Conservation (phyloP, 1,284 basidiomycete genomes). For the Sporisorium scitamineum region DNA sequence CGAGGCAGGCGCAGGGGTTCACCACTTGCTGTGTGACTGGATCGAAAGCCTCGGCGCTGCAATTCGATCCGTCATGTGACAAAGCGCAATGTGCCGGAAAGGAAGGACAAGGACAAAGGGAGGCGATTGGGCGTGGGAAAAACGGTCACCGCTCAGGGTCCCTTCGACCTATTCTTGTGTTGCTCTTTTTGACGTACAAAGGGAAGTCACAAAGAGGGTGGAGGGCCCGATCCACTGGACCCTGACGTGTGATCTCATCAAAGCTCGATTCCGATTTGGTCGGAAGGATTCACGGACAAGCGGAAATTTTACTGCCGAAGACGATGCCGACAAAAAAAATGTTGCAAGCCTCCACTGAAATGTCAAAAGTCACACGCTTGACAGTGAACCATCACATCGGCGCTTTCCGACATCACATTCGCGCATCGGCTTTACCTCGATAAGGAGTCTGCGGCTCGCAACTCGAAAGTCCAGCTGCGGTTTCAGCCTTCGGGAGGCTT, state of each 20-base stretch:
- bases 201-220: conserved; percentile 3
- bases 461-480: background rate
- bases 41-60: background rate
- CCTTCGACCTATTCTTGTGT: conserved; percentile 17
- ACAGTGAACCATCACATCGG: background rate
- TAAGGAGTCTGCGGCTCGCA: background rate
- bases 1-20: too few species aligned
- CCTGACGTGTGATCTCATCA: background rate
- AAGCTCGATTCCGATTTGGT: background rate
- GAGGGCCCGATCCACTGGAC: background rate
- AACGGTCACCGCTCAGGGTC: conserved; percentile 8
- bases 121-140: conserved; percentile 11
- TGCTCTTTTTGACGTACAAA: conserved; percentile 13
- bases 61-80: background rate
- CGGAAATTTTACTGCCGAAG: background rate
- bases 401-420: background rate
- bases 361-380: background rate
- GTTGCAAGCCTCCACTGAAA: conserved; percentile 25
- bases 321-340: background rate
- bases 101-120: conserved; percentile 13
- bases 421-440: background rate
- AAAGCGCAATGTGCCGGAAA: background rate
- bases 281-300: background rate
- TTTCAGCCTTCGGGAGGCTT: background rate
- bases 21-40: background rate